Conservation (phyloP, 768 basidiomycete species). For the Hebeloma cylindrosporum region DNA sequence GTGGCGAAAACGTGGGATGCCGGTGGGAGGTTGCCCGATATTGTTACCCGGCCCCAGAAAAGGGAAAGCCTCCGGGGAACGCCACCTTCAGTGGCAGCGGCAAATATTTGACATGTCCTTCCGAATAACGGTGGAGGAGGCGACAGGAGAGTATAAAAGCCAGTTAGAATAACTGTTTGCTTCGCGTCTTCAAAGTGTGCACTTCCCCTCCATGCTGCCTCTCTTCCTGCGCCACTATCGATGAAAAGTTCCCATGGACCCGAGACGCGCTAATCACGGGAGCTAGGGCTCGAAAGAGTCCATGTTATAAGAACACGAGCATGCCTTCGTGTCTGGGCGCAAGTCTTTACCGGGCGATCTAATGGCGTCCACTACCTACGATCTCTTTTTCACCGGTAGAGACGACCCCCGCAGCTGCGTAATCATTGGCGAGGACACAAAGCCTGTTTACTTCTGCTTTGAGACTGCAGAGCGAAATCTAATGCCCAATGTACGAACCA, state of each 20-base stretch:
- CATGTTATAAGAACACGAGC: conserved; percentile 44
- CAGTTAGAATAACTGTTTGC: not conserved
- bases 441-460: conserved; percentile 64
- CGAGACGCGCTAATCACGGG: conserved; percentile 52
- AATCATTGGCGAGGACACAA: conserved; percentile 64
- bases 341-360: conserved; percentile 34
- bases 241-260: conserved; percentile 52
- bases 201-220: conserved; percentile 27
- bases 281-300: conserved; percentile 42
- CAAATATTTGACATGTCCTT: conserved; percentile 40
- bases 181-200: conserved; percentile 3
- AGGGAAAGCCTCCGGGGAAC: conserved; percentile 36
- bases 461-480: conserved; percentile 53
- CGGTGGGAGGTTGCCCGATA: conserved; percentile 25
- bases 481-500: conserved; percentile 45
- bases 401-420: conserved; percentile 69
- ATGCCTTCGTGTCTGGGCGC: conserved; percentile 32
- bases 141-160: conserved; percentile 17
- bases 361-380: conserved; percentile 46
- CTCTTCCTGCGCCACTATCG: conserved; percentile 50
- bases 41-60: conserved; percentile 22
- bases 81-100: conserved; percentile 41
- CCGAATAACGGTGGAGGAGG: conserved; percentile 18
- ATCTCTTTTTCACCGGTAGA: conserved; percentile 68
- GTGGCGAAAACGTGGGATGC: conserved; percentile 32